Evolutionary conservation across 352 stramenopile genomes (phyloP), one percentile per base, ranked within the genome.

Genomic region (Elongisporangium undulatum): DNA sequence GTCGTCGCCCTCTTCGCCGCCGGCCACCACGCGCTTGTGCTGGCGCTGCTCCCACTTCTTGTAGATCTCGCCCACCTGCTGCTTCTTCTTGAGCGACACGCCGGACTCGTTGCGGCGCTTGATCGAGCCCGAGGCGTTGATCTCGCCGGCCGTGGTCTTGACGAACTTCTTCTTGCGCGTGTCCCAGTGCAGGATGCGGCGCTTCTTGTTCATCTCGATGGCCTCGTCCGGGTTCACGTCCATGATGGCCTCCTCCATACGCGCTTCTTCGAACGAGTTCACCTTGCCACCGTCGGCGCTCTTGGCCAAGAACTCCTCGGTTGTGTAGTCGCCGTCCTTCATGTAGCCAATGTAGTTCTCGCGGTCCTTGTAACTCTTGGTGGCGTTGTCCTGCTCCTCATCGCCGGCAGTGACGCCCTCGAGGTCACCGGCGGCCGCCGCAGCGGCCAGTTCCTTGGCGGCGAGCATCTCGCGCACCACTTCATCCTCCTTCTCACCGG

Each of bases 141-240:
- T 74, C 64, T 98, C 95, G 38, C 90, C 88, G 26, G 96, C 79
- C 2, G 89, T 97, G 7, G 89, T 96, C 73, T 97, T 96, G 53
- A 98, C 89, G 62, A 96, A 98, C 67, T 97, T 97, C 71, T 97
- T 97, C 77, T 99, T 99, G 56, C 96, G 95, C 51, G 94, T 95
- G 75, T 99, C 98, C 98, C 97, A 99, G 74, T 98, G 91, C 70
- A 99, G 85, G 72, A 99, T 97, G 21, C 95, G 82, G n/a, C 98
- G 90, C 69, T 98, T 98, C 71, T 98, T 98, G 62, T 98, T 97
- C 75, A 99, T 89, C 61, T 98, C 92, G 26, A 97, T 85, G n/a
- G 97, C 96, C 61, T 99, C 97, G 62, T 99, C 97, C 13, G 96
- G 96, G 60, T 98, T 98, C 65, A 99, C 93, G 66, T 99, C 97